Conservation (phyloP, 2,329 filamentous ascomycete genomes). For the Claviceps arundinis region DNA sequence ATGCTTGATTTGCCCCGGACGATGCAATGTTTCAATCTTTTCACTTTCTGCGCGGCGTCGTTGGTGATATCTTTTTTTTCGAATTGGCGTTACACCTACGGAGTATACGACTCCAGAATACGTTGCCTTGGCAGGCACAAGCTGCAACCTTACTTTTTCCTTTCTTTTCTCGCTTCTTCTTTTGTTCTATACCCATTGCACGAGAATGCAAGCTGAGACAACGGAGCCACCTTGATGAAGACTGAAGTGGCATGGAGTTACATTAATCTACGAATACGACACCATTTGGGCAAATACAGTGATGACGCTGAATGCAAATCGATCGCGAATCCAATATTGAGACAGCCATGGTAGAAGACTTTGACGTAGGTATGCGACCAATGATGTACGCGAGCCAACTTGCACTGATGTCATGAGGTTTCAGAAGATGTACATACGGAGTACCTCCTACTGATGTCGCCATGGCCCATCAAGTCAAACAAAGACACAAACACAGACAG, state of each 20-base stretch:
- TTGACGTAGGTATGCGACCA: too few species aligned
- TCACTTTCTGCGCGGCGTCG: conserved; percentile 6
- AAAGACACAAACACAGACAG: too few species aligned
- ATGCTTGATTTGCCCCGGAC: background rate
- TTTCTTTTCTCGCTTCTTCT: background rate
- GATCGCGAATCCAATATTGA: too few species aligned
- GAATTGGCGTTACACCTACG: background rate
- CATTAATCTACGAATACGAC: background rate
- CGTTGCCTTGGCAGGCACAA: background rate
- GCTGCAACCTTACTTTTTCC: background rate
- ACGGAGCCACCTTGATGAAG: background rate
- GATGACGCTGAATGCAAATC: too few species aligned
- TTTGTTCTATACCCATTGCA: background rate
- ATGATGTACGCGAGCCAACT: too few species aligned
- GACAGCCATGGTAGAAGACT: too few species aligned
- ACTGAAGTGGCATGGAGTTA: background rate
- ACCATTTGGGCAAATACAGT: background rate
- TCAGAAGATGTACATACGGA: too few species aligned
- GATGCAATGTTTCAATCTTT: background rate
- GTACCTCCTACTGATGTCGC: too few species aligned
- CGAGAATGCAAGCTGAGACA: background rate
- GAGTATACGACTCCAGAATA: background rate
- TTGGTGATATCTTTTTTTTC: background rate
- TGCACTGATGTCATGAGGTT: too few species aligned
- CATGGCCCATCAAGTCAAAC: too few species aligned